phyloP scores from a whole-genome alignment of 768 basidiomycete genomes.

The Auricularia sp. region DNA sequence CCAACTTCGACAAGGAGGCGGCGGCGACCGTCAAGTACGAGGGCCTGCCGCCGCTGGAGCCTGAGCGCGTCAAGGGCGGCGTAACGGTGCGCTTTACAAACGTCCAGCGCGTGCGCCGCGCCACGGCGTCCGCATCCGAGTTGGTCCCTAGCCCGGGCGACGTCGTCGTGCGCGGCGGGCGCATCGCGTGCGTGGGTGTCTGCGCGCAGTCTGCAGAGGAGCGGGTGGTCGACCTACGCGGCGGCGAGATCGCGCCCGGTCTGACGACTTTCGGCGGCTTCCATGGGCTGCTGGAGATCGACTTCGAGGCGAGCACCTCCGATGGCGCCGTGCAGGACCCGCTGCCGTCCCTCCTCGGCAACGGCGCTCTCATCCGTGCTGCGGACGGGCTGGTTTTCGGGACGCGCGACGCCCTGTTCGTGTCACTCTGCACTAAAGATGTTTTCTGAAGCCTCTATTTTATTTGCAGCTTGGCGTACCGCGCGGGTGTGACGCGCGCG shows the following conservation, averaged over 20 bases:
- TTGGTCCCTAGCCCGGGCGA: background rate
- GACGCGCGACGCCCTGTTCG: slow-evolving; percentile 47
- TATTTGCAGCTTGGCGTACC: slow-evolving; percentile 53
- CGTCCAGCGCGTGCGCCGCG: slow-evolving; percentile 39
- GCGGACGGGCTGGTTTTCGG: slow-evolving; percentile 46
- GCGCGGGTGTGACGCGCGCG: slow-evolving; percentile 61
- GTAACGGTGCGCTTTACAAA: slow-evolving; percentile 47
- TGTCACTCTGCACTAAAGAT: slow-evolving; percentile 14
- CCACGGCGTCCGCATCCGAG: background rate
- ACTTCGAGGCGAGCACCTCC: slow-evolving; percentile 54
- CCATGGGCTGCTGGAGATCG: slow-evolving; percentile 62
- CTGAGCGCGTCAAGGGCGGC: slow-evolving; percentile 24
- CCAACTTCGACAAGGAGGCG: slow-evolving; percentile 64
- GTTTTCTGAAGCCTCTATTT: background rate
- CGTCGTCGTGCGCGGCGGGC: slow-evolving; percentile 20
- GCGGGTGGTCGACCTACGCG: slow-evolving; percentile 45
- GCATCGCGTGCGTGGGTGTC: slow-evolving; percentile 21
- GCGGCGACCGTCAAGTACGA: slow-evolving; percentile 50
- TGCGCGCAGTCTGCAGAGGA: slow-evolving; percentile 22
- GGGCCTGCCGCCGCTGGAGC: slow-evolving; percentile 63
- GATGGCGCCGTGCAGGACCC: slow-evolving; percentile 59
- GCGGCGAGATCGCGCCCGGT: slow-evolving; percentile 57
- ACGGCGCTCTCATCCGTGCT: slow-evolving; percentile 42
- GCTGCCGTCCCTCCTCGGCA: slow-evolving; percentile 30
- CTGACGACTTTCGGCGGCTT: slow-evolving; percentile 55